Evolutionary conservation across 352 stramenopile genomes (phyloP).

Genomic region (Hyaloperonospora arabidopsidis): DNA sequence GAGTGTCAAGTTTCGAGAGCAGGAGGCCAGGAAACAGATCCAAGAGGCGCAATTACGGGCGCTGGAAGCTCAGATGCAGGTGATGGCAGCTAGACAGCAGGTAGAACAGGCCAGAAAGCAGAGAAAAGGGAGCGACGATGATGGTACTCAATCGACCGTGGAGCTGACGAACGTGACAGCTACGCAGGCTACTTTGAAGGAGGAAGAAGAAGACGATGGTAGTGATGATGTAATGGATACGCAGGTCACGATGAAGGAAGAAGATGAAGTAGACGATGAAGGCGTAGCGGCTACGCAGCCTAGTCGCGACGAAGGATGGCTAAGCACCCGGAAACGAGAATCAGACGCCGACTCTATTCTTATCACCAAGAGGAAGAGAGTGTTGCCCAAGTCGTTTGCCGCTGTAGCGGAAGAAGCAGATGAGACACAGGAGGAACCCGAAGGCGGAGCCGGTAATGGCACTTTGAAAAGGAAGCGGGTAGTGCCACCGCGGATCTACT

Average conservation of each 20-base stretch:
- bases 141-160: conserved; percentile 4
- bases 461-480: conserved; percentile 25
- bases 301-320: conserved; percentile 18
- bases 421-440: conserved; percentile 4
- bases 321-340: conserved; percentile 15
- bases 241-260: conserved; percentile 3
- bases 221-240: conserved; percentile 19
- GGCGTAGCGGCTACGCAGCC: conserved; percentile 23
- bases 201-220: neutral
- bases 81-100: conserved; percentile 22
- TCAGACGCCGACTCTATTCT: conserved; percentile 6
- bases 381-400: conserved; percentile 23
- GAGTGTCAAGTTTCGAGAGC: conserved; percentile 2
- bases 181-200: conserved; percentile 2
- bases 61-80: conserved; percentile 17
- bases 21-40: conserved; percentile 16
- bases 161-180: conserved; percentile 11
- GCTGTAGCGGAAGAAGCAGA: conserved; percentile 11
- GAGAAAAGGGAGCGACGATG: conserved; percentile 8
- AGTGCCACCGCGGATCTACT: conserved; percentile 66
- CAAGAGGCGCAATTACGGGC: conserved; percentile 14
- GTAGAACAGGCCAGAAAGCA: conserved; percentile 17
- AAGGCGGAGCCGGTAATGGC: conserved; percentile 25
- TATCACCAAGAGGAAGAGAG: conserved; percentile 22
- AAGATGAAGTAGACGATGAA: conserved; percentile 16